Conservation (phyloP, 371 early-diverging fungal genomes). For the Mucor circinelloides region DNA sequence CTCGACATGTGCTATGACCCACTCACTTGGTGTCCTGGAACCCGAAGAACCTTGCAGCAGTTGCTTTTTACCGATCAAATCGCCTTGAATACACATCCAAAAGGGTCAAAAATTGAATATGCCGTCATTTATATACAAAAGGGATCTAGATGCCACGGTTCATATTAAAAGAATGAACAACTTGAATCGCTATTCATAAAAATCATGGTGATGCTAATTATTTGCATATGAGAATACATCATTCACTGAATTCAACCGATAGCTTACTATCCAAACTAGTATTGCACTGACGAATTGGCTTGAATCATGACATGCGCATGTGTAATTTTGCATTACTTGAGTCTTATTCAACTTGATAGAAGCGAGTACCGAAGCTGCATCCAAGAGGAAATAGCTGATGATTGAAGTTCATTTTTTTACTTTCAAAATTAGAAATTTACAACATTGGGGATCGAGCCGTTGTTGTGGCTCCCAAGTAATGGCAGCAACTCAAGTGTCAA, state of each 20-base stretch:
- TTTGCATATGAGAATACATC: neutral
- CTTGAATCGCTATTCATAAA: neutral
- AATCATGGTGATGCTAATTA: neutral
- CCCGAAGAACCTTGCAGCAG: neutral
- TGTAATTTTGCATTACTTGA: too few species aligned
- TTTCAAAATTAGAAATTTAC: too few species aligned
- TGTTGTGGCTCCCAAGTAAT: too few species aligned
- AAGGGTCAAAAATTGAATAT: neutral
- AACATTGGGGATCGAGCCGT: too few species aligned
- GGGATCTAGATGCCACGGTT: neutral
- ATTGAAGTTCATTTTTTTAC: too few species aligned
- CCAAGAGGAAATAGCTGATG: too few species aligned
- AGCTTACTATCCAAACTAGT: neutral
- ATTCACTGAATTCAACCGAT: neutral
- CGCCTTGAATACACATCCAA: neutral
- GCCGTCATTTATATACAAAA: neutral
- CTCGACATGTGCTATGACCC: neutral
- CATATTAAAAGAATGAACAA: neutral
- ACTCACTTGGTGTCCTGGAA: neutral
- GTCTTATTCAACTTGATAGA: too few species aligned
- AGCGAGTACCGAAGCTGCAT: too few species aligned
- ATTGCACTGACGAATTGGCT: neutral
- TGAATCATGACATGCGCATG: too few species aligned
- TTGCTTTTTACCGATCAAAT: neutral
- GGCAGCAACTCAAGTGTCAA: too few species aligned